Evolutionary conservation across 768 basidiomycete species (phyloP).

Genomic region (Podaxis carcinomalis): DNA sequence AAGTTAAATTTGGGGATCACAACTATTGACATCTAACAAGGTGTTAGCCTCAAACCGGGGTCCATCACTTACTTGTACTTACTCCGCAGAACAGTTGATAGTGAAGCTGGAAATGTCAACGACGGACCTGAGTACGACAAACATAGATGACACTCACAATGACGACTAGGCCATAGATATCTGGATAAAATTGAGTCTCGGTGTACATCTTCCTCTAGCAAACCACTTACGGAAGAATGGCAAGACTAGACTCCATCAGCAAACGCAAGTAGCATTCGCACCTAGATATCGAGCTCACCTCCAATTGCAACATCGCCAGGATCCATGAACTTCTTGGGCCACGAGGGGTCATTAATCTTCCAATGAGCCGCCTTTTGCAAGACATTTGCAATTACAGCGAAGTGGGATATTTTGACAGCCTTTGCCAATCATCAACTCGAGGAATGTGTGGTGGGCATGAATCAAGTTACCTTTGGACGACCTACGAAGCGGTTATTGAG

Average conservation of each 20-base stretch:
- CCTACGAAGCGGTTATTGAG: slow-evolving; percentile 16
- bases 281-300: slow-evolving; percentile 33
- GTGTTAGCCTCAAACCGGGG: background rate
- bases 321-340: slow-evolving; percentile 34
- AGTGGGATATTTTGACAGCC: slow-evolving; percentile 70
- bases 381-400: slow-evolving; percentile 57
- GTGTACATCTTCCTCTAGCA: background rate
- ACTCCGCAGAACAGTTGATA: slow-evolving; percentile 51
- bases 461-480: slow-evolving; percentile 30
- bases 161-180: slow-evolving; percentile 58
- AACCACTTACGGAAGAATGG: slow-evolving; percentile 50
- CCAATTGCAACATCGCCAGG: slow-evolving; percentile 57
- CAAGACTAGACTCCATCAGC: slow-evolving; percentile 33
- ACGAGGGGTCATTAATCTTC: slow-evolving; percentile 34
- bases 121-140: background rate
- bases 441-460: background rate
- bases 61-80: slow-evolving; percentile 12
- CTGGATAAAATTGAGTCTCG: slow-evolving; percentile 23
- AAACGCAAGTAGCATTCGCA: background rate
- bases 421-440: slow-evolving; percentile 17
- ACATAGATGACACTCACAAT: slow-evolving; percentile 33
- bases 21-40: slow-evolving; percentile 46
- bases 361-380: slow-evolving; percentile 55
- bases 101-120: slow-evolving; percentile 37
- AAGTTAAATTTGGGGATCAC: slow-evolving; percentile 67